Percentiles rank a stretch among this genome's conserved stretches.
phyloP scores from a whole-genome alignment of 306 rosid species.

The Morella rubra region DNA sequence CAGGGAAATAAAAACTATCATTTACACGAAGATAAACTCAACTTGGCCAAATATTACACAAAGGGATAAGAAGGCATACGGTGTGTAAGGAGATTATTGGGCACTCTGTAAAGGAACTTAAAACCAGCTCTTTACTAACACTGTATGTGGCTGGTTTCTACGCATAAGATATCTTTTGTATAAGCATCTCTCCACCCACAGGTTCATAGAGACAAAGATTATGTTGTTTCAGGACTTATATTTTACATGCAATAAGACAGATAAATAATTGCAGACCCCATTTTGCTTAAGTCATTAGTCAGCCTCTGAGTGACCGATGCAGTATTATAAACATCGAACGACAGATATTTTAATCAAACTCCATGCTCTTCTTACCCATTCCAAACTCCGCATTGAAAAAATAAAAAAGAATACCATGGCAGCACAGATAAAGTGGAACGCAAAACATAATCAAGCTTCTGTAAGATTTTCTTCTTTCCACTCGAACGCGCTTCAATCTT shows the following conservation, averaged over 20 bases:
- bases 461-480: no score
- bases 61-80: neutral
- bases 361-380: neutral
- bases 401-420: neutral
- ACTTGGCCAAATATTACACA: neutral
- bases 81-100: neutral
- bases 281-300: neutral
- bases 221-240: neutral
- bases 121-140: neutral
- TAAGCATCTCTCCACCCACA: neutral
- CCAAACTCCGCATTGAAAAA: neutral
- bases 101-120: neutral
- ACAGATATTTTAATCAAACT: neutral
- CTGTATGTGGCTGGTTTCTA: neutral
- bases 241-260: neutral
- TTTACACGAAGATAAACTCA: neutral
- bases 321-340: neutral
- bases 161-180: neutral
- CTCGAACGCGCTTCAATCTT: neutral
- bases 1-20: neutral
- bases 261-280: neutral
- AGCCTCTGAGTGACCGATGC: neutral
- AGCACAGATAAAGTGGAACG: no score
- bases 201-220: neutral
- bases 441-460: no score